These are phyloP conservation scores for Cercospora citrullina DNA, from an alignment of 2,329 filamentous ascomycete species.

Conservation along the genomic window DNA sequence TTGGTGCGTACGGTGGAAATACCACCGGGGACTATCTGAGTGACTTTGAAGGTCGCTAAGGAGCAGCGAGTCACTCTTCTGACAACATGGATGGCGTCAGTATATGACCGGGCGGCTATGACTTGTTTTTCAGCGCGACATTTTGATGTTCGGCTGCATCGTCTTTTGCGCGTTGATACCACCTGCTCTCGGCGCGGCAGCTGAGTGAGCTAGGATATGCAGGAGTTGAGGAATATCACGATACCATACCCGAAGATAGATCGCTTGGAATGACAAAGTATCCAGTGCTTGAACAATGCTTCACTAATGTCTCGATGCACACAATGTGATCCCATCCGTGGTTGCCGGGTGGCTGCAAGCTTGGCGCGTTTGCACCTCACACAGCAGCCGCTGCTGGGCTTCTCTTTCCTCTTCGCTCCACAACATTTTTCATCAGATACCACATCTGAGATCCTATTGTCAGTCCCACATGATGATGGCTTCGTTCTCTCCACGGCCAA, in stretches of 20 bases:
- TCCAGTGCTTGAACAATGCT: neutral
- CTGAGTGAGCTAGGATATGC: conserved; percentile 14
- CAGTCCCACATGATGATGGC: neutral
- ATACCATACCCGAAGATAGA: conserved; percentile 15
- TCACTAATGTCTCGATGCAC: neutral
- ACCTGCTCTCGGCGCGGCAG: conserved; percentile 5
- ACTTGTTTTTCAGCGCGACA: neutral
- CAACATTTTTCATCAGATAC: neutral
- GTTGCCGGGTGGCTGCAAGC: neutral
- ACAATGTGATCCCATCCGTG: neutral
- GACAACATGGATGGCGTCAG: neutral
- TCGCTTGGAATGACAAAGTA: conserved; percentile 4
- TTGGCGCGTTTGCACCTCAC: neutral
- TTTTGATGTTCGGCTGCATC: neutral
- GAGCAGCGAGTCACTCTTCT: neutral
- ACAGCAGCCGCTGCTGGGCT: neutral
- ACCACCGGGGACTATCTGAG: conserved; percentile 34
- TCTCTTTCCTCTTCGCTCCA: neutral
- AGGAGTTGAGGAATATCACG: conserved; percentile 1
- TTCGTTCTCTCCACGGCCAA: neutral
- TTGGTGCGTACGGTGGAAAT: conserved; percentile 20
- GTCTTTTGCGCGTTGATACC: conserved; percentile 10
- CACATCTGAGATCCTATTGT: neutral
- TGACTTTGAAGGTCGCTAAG: conserved; percentile 40
- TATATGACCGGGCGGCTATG: neutral